Conservation (phyloP, 176 grass and related monocot species). For the Hyparrhenia diplandra region DNA sequence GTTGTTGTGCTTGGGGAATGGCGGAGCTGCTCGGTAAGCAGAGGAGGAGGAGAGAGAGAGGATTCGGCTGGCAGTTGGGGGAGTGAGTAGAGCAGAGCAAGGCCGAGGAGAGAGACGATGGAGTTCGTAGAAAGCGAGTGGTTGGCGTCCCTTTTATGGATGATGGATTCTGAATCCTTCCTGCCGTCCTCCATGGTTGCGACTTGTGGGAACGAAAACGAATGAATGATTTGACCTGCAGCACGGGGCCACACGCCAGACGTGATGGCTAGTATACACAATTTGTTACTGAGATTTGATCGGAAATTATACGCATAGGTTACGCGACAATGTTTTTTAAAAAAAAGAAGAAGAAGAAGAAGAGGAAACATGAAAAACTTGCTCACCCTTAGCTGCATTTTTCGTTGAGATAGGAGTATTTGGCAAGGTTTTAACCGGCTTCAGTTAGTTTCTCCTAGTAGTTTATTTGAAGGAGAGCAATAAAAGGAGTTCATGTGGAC, state of each 20-base stretch:
- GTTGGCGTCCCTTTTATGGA: constrained; percentile 59
- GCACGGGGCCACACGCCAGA: too few species aligned
- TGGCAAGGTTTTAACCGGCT: not conserved
- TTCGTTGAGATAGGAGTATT: not conserved
- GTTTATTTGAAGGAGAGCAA: not conserved
- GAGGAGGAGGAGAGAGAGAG: too few species aligned
- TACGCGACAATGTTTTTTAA: too few species aligned
- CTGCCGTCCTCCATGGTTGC: constrained; percentile 14
- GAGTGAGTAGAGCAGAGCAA: constrained; percentile 21
- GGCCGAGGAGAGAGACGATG: constrained; percentile 6
- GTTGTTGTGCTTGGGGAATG: constrained; percentile 44
- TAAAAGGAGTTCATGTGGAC: not conserved
- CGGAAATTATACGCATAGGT: not conserved
- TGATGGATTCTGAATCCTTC: constrained; percentile 36
- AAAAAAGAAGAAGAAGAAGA: too few species aligned
- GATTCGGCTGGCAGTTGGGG: constrained; percentile 52
- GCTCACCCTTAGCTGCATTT: not conserved
- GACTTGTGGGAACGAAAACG: not conserved
- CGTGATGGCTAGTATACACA: too few species aligned
- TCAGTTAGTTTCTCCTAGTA: not conserved
- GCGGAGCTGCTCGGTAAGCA: constrained; percentile 25
- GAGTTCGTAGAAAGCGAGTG: constrained; percentile 59
- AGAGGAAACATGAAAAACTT: not conserved
- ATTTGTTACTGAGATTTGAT: not conserved
- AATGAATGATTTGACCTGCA: not conserved